A percentile compares a stretch with the other conserved stretches of the same genome.
These are phyloP conservation scores for Arthrobotrys pseudoclavata DNA, from an alignment of 2,329 filamentous ascomycete species.

Conservation along the genomic window DNA sequence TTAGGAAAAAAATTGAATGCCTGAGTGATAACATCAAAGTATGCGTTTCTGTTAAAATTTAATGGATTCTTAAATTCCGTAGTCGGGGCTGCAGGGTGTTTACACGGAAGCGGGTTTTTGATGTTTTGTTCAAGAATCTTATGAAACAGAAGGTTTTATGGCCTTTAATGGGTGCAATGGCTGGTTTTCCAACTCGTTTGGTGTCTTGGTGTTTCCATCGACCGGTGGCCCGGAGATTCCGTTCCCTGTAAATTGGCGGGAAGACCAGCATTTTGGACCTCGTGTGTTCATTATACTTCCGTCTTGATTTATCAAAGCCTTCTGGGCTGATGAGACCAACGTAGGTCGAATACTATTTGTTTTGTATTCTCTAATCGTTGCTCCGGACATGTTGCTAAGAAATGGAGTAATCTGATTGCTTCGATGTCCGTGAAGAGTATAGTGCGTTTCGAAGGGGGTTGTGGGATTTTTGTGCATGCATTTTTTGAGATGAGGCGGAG, in stretches of 20 bases:
- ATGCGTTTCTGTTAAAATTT: background rate
- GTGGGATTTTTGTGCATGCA: slow-evolving; percentile 5
- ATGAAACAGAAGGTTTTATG: background rate
- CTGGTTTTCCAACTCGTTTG: background rate
- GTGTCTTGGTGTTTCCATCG: background rate
- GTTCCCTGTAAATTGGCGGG: background rate
- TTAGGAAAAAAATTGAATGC: slow-evolving; percentile 30
- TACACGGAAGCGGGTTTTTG: background rate
- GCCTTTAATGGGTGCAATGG: background rate
- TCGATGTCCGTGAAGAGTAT: slow-evolving; percentile 35
- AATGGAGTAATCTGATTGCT: background rate
- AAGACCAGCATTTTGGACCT: background rate
- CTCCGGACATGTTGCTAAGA: background rate
- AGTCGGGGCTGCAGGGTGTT: too few relatives aligned
- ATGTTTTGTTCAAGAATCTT: background rate
- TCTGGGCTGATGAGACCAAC: background rate
- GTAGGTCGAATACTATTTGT: slow-evolving; percentile 45
- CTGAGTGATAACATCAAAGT: background rate
- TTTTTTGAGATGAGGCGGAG: slow-evolving; percentile 34
- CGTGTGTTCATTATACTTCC: background rate
- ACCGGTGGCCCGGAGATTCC: background rate
- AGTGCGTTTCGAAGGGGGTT: slow-evolving; percentile 7
- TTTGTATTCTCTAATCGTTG: background rate
- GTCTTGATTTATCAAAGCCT: too few relatives aligned
- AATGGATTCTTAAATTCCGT: too few relatives aligned